These are phyloP conservation scores for Kwoniella botswanensis DNA, from an alignment of 768 basidiomycete genomes.

Conservation along the genomic window DNA sequence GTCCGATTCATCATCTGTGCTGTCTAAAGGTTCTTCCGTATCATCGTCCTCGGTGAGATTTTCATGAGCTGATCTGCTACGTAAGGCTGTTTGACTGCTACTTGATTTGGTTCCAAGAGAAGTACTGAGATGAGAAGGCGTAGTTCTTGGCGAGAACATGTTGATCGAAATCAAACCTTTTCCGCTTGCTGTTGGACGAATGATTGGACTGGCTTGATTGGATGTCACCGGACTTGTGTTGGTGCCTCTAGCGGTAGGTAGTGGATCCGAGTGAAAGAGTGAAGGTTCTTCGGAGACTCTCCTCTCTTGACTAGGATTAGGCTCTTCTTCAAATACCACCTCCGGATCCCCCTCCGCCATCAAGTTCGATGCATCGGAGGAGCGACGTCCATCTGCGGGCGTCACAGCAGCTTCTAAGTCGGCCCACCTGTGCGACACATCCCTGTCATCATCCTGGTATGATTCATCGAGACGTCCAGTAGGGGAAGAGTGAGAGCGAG, in stretches of 20 bases:
- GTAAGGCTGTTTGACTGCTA: slow-evolving; percentile 15
- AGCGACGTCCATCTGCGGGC: slow-evolving; percentile 12
- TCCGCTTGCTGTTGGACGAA: slow-evolving; percentile 5
- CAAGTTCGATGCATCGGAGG: neutral
- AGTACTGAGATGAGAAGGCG: slow-evolving; percentile 5
- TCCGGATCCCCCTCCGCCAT: slow-evolving; percentile 16
- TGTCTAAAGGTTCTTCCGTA: neutral
- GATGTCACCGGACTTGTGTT: slow-evolving; percentile 7
- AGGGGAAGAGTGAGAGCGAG: slow-evolving; percentile 19
- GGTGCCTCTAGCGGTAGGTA: slow-evolving; percentile 8
- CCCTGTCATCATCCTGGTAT: slow-evolving; percentile 25
- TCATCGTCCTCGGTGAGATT: neutral
- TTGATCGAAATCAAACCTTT: slow-evolving; percentile 17
- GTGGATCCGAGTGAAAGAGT: slow-evolving; percentile 28
- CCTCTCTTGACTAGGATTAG: slow-evolving; percentile 38
- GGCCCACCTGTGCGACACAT: slow-evolving; percentile 15
- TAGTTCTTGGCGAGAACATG: slow-evolving; percentile 16
- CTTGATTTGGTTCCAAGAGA: slow-evolving; percentile 19
- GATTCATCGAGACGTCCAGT: slow-evolving; percentile 4
- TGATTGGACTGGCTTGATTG: neutral
- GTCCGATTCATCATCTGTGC: neutral
- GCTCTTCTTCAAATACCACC: slow-evolving; percentile 29
- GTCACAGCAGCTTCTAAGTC: slow-evolving; percentile 9
- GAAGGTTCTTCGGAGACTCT: slow-evolving; percentile 21
- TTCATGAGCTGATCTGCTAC: neutral